Percentiles rank a stretch among this genome's conserved stretches.
Evolutionary conservation across 345 rosid species (phyloP).

Genomic region (Corymbia maculata): DNA sequence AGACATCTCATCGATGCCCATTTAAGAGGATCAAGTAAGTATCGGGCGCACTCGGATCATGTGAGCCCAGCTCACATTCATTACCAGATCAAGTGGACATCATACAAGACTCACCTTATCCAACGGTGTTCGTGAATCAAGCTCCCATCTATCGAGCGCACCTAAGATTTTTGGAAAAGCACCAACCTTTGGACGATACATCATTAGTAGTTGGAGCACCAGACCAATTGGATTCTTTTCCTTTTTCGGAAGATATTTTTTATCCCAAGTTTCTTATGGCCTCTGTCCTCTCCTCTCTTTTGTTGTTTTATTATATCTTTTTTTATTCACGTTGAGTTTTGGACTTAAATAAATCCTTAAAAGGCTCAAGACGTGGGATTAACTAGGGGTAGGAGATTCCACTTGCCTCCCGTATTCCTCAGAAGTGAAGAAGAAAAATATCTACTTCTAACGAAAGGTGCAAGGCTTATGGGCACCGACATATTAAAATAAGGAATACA

Average conservation of each 20-base stretch:
- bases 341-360: too few species aligned
- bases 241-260: neutral
- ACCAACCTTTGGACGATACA: too few species aligned
- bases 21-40: neutral
- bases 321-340: rapidly evolving
- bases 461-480: too few species aligned
- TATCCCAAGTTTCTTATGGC: neutral
- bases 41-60: neutral
- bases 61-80: neutral
- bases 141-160: neutral
- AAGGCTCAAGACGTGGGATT: too few species aligned
- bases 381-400: too few species aligned
- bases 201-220: too few species aligned
- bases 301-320: neutral
- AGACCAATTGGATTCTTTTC: neutral
- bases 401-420: too few species aligned
- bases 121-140: neutral
- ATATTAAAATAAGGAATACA: too few species aligned
- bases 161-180: neutral
- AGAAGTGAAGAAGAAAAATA: too few species aligned
- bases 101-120: neutral
- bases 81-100: neutral
- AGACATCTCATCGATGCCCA: neutral
- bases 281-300: neutral
- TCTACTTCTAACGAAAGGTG: too few species aligned